Conservation (phyloP, 2,329 filamentous ascomycete genomes). For the Dactylella cylindrospora region DNA sequence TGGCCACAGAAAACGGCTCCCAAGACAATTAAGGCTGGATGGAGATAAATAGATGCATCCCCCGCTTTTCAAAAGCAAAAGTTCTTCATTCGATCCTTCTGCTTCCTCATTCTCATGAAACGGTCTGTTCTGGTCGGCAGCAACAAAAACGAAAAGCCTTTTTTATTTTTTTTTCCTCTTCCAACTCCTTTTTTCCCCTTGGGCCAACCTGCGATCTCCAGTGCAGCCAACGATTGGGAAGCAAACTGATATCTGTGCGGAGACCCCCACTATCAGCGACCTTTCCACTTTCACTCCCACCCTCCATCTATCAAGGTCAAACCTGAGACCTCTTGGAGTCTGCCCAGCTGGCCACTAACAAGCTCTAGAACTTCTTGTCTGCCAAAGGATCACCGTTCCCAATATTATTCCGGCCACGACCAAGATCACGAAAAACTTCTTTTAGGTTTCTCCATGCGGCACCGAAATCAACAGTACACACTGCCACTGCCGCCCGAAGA, state of each 20-base stretch:
- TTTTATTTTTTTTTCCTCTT: too few relatives aligned
- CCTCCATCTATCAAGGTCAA: conserved; percentile 16
- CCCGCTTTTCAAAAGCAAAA: conserved; percentile 40
- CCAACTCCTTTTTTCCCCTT: conserved; percentile 22
- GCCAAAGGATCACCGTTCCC: conserved; percentile 8
- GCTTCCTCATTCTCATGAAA: conserved; percentile 37
- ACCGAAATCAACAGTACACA: too few relatives aligned
- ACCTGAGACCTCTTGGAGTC: conserved; percentile 18
- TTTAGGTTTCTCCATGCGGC: too few relatives aligned
- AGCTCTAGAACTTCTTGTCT: conserved; percentile 4
- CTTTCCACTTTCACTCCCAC: conserved; percentile 34
- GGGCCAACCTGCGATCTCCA: conserved; percentile 31
- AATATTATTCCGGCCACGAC: too few relatives aligned
- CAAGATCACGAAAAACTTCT: too few relatives aligned
- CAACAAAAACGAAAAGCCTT: conserved; percentile 31
- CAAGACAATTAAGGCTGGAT: conserved; percentile 18
- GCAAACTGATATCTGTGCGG: conserved; percentile 43
- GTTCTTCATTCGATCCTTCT: conserved; percentile 26
- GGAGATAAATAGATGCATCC: conserved; percentile 43
- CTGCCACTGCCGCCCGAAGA: too few relatives aligned
- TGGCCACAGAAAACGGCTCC: conserved; percentile 12
- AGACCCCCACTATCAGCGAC: conserved; percentile 43
- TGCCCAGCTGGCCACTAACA: conserved; percentile 7
- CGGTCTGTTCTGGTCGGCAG: conserved; percentile 26
- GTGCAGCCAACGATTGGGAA: conserved; percentile 28